A percentile compares a stretch with the other conserved stretches of the same genome.
These are phyloP conservation scores for Pseudogymnoascus sp. DNA, from an alignment of 2,329 filamentous ascomycete species.

Conservation along the genomic window DNA sequence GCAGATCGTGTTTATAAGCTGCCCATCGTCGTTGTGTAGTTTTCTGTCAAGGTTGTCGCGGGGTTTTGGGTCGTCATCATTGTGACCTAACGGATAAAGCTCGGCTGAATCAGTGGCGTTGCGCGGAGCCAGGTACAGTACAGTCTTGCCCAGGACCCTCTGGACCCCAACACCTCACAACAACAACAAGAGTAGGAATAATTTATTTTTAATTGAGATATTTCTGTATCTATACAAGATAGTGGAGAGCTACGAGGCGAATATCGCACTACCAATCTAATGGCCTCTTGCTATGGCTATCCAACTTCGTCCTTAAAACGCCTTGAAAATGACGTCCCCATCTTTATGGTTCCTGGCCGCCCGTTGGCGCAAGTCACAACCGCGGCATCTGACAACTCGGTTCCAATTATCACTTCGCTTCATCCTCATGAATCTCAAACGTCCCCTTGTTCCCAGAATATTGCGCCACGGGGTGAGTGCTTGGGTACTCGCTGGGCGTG, in stretches of 20 bases:
- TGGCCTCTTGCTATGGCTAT: neutral
- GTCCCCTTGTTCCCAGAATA: constrained; percentile 6
- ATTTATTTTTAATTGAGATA: neutral
- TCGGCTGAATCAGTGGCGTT: neutral
- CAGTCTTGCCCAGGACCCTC: neutral
- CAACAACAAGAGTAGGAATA: neutral
- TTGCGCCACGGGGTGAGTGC: constrained; percentile 33
- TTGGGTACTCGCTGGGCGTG: constrained; percentile 50
- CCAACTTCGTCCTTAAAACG: neutral
- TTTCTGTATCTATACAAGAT: constrained; percentile 3
- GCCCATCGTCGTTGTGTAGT: neutral
- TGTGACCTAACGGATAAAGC: neutral
- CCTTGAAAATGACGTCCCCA: neutral
- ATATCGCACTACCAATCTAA: neutral
- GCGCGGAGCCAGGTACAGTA: neutral
- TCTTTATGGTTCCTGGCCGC: neutral
- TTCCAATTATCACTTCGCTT: constrained; percentile 15
- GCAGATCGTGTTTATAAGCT: neutral
- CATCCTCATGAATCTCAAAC: constrained; percentile 26
- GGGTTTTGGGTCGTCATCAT: neutral
- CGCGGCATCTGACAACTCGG: neutral
- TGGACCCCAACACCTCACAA: too few species aligned
- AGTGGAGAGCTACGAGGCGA: constrained; percentile 3
- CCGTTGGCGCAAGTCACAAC: neutral
- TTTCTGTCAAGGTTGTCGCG: neutral